These are phyloP conservation scores for Myriangium duriaei DNA, from an alignment of 2,329 filamentous ascomycete genomes.

Conservation along the genomic window DNA sequence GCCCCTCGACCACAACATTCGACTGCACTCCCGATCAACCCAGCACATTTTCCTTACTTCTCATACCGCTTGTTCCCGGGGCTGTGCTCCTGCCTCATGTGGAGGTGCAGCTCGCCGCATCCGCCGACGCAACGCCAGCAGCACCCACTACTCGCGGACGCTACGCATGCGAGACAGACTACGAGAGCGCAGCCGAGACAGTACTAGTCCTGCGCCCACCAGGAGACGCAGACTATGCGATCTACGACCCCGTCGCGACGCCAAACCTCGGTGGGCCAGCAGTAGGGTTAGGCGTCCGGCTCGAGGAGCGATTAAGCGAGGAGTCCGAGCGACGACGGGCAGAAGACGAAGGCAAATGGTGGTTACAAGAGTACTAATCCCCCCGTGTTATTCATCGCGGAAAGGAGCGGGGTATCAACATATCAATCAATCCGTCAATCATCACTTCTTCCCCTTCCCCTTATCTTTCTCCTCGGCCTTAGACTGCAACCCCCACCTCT, in stretches of 20 bases:
- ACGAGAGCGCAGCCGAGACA: conserved; percentile 63
- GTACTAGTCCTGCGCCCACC: conserved; percentile 55
- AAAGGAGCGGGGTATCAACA: not conserved
- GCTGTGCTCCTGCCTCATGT: conserved; percentile 65
- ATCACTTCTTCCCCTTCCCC: conserved; percentile 5
- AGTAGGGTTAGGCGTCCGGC: not conserved
- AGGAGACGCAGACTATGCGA: conserved; percentile 63
- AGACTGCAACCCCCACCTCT: conserved; percentile 31
- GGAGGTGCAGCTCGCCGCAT: conserved; percentile 53
- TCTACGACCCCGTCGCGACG: conserved; percentile 41
- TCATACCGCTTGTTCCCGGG: conserved; percentile 71
- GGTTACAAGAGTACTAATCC: not conserved
- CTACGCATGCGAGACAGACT: conserved; percentile 59
- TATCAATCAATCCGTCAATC: not conserved
- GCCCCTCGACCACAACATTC: conserved; percentile 68
- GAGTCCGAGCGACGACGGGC: not conserved
- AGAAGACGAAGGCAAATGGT: conserved; percentile 4
- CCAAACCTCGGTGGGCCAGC: conserved; percentile 5
- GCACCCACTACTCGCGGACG: conserved; percentile 25
- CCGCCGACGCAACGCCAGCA: not conserved
- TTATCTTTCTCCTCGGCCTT: conserved; percentile 1
- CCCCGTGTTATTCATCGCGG: too few relatives aligned
- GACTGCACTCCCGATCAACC: conserved; percentile 27
- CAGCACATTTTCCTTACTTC: conserved; percentile 51
- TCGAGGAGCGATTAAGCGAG: not conserved